Percentiles rank a stretch among this genome's conserved stretches.
phyloP scores from a whole-genome alignment of 495 filamentous ascomycete species.

The Sordaria brevicollis region DNA sequence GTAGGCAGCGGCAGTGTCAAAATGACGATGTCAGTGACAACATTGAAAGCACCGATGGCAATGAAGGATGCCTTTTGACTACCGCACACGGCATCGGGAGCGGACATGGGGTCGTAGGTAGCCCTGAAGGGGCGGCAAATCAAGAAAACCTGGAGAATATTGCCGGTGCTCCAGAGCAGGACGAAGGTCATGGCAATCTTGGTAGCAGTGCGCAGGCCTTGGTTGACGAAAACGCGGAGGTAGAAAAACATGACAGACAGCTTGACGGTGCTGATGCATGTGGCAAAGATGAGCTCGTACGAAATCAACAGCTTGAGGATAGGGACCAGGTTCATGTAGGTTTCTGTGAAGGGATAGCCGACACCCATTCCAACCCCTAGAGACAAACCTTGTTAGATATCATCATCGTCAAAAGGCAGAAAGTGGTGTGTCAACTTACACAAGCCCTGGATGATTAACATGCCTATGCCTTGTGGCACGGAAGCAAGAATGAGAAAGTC shows the following conservation, averaged over 20 bases:
- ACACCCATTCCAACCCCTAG: constrained; percentile 11
- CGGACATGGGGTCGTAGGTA: constrained; percentile 4
- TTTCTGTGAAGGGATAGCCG: constrained; percentile 4
- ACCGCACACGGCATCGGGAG: constrained; percentile 3
- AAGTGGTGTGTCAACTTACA: constrained; percentile 11
- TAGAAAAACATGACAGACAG: constrained; percentile 18
- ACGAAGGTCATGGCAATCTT: constrained; percentile 9
- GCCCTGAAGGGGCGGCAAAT: constrained; percentile 14
- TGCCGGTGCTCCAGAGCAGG: constrained; percentile 8
- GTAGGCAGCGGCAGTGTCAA: constrained; percentile 14
- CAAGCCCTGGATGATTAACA: constrained; percentile 17
- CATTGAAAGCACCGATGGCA: constrained; percentile 19
- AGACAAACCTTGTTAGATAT: not conserved
- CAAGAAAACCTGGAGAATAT: constrained; percentile 15
- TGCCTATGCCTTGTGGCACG: constrained; percentile 15
- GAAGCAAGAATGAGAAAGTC: constrained; percentile 21
- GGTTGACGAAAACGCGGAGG: constrained; percentile 17
- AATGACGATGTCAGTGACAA: constrained; percentile 17
- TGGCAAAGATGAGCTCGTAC: constrained; percentile 13
- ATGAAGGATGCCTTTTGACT: constrained; percentile 10
- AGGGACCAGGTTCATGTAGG: constrained; percentile 4
- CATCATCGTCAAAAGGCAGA: not conserved
- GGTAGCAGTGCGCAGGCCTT: constrained; percentile 4
- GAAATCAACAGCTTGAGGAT: constrained; percentile 15
- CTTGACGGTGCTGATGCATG: constrained; percentile 12